phyloP scores from a whole-genome alignment of 2,329 filamentous ascomycete species.

The Sporothrix protearum region DNA sequence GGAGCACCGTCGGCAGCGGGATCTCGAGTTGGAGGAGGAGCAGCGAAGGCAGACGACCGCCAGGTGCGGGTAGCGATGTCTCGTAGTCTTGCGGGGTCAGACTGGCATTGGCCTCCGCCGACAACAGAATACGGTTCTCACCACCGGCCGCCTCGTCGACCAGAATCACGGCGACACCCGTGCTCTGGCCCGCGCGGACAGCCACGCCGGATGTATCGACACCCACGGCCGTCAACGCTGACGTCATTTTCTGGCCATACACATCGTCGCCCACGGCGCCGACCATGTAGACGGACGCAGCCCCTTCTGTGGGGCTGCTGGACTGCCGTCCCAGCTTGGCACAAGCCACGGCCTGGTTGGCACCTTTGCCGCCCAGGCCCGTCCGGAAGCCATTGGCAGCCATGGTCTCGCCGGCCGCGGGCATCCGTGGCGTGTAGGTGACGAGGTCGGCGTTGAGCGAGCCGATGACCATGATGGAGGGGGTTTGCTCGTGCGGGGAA shows the following conservation, averaged over 20 bases:
- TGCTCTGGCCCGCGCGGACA: conserved; percentile 46
- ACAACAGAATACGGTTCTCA: conserved; percentile 71
- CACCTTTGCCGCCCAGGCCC: conserved; percentile 86
- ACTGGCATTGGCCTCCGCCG: conserved; percentile 64
- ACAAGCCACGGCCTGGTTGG: conserved; percentile 89
- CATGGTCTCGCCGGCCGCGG: conserved; percentile 79
- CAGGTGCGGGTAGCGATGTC: conserved; percentile 17
- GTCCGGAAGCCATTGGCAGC: conserved; percentile 73
- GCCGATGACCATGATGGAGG: conserved; percentile 73
- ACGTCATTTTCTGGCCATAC: conserved; percentile 57
- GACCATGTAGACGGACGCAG: conserved; percentile 54
- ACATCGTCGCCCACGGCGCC: conserved; percentile 68
- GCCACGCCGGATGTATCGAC: conserved; percentile 57
- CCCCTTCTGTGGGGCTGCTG: conserved; percentile 32
- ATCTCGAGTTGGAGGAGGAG: conserved; percentile 60
- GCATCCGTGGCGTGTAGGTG: conserved; percentile 78
- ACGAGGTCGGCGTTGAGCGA: conserved; percentile 94
- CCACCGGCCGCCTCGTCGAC: conserved; percentile 66
- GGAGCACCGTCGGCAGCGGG: conserved; percentile 50
- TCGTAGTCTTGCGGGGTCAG: conserved; percentile 34
- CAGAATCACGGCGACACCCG: conserved; percentile 70
- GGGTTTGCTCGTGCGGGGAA: not conserved
- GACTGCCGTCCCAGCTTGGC: conserved; percentile 68
- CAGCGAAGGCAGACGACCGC: conserved; percentile 44
- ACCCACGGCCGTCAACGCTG: conserved; percentile 56